phyloP scores from a whole-genome alignment of 1,284 basidiomycete genomes.

The Tylopilus sp. region DNA sequence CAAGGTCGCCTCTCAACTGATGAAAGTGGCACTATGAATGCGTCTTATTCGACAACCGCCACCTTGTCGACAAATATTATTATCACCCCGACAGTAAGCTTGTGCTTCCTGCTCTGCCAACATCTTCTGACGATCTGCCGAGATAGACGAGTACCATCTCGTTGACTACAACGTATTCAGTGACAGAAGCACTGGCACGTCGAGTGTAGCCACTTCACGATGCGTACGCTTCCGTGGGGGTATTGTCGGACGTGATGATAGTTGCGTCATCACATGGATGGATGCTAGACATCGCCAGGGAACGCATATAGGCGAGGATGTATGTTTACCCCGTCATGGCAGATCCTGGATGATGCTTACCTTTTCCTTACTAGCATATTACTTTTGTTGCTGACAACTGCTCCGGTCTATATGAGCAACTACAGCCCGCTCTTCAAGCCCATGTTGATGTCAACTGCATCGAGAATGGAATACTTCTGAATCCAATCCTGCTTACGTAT shows the following conservation, averaged over 20 bases:
- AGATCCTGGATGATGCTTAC: neutral
- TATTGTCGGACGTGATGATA: neutral
- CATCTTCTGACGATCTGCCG: neutral
- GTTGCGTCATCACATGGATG: neutral
- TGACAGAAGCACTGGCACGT: neutral
- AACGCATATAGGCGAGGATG: neutral
- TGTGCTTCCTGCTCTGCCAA: neutral
- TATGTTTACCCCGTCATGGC: neutral
- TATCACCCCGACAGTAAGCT: neutral
- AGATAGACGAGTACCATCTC: neutral
- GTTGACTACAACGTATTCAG: neutral
- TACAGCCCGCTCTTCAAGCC: neutral
- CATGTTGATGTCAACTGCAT: neutral
- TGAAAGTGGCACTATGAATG: neutral
- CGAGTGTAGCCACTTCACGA: neutral
- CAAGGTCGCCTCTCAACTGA: neutral
- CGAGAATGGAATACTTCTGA: neutral
- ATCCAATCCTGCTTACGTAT: too few relatives aligned
- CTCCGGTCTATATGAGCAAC: neutral
- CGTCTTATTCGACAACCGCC: neutral
- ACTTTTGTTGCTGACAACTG: neutral
- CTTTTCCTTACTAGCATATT: conserved; percentile 3
- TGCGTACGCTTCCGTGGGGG: neutral
- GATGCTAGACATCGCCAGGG: too few relatives aligned
- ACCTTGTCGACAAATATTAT: neutral